Conservation (phyloP, 1,284 basidiomycete genomes). For the Vanrija pseudolonga region DNA sequence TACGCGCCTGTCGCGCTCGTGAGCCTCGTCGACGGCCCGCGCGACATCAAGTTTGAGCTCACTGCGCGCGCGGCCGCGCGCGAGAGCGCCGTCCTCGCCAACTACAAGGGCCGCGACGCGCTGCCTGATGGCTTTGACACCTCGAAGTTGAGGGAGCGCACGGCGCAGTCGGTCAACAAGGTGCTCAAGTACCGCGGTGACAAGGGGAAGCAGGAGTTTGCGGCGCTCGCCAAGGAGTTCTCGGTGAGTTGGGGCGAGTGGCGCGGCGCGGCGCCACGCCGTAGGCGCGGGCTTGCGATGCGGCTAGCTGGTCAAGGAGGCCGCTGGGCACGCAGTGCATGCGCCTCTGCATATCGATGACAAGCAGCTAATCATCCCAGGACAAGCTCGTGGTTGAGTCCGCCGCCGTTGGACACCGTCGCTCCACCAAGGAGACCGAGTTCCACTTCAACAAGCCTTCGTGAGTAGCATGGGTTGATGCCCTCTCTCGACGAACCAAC, state of each 20-base stretch:
- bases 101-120: neutral
- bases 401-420: slow-evolving; percentile 7
- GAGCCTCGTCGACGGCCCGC: slow-evolving; percentile 89
- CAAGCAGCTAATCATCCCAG: no score
- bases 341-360: no score
- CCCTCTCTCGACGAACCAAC: no score
- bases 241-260: slow-evolving; percentile 39
- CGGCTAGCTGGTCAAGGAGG: no score
- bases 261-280: no score
- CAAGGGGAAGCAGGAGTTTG: slow-evolving; percentile 41
- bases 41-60: slow-evolving; percentile 82
- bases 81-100: slow-evolving; percentile 50
- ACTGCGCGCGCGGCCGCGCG: slow-evolving; percentile 76
- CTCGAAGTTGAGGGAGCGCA: neutral
- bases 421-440: neutral
- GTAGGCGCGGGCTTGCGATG: no score
- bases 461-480: neutral
- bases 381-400: slow-evolving; percentile 20
- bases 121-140: neutral
- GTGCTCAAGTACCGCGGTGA: slow-evolving; percentile 46
- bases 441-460: slow-evolving; percentile 1
- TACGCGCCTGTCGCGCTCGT: slow-evolving; percentile 90
- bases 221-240: slow-evolving; percentile 42
- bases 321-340: no score
- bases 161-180: slow-evolving; percentile 23